phyloP scores from a whole-genome alignment of 495 filamentous ascomycete genomes.

The Penicillium coprophilum region DNA sequence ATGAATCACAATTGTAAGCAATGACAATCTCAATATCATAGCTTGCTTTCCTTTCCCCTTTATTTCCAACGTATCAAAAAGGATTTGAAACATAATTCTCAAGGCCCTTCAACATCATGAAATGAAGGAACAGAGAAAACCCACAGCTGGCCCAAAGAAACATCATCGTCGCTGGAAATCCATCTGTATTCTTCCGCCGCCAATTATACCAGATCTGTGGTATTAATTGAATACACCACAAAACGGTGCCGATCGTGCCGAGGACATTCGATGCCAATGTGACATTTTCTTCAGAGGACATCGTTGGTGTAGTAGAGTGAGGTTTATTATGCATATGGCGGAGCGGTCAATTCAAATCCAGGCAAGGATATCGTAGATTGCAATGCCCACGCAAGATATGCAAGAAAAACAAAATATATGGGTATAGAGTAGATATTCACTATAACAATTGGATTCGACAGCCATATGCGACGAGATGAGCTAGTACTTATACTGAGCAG shows the following conservation, averaged over 20 bases:
- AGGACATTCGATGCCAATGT: slow-evolving; percentile 53
- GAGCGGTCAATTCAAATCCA: too few species aligned
- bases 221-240: slow-evolving; percentile 55
- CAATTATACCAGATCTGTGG: slow-evolving; percentile 73
- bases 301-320: slow-evolving; percentile 5
- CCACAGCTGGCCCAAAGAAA: slow-evolving; percentile 69
- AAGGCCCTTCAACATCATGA: too few species aligned
- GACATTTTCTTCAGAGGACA: slow-evolving; percentile 35
- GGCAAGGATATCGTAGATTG: too few species aligned
- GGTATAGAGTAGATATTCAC: not conserved
- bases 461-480: not conserved
- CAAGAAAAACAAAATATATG: too few species aligned
- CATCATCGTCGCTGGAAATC: slow-evolving; percentile 71
- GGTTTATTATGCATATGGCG: too few species aligned
- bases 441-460: not conserved
- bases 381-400: too few species aligned
- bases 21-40: not conserved
- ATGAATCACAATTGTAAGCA: slow-evolving; percentile 1
- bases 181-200: slow-evolving; percentile 67
- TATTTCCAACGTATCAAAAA: too few species aligned
- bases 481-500: not conserved
- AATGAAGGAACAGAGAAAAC: slow-evolving; percentile 19
- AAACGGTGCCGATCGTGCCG: slow-evolving; percentile 55
- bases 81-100: too few species aligned
- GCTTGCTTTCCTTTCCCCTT: not conserved